Conservation (phyloP, 2,329 filamentous ascomycete genomes). For the Dendrostoma leiphaemia region DNA sequence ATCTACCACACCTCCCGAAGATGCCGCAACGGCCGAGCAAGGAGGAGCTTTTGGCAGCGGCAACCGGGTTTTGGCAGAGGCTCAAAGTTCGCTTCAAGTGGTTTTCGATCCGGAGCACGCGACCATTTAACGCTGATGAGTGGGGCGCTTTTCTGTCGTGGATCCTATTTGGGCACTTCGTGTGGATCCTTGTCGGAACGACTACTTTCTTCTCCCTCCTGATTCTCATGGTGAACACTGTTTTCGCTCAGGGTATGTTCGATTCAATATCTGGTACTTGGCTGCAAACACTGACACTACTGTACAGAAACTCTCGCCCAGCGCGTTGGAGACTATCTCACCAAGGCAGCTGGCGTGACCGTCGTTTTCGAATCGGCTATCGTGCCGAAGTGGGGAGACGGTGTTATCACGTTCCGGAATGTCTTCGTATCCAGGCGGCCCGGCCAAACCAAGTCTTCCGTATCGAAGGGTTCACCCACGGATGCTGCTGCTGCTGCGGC, state of each 20-base stretch:
- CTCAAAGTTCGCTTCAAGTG: slow-evolving; percentile 94
- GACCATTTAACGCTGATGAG: slow-evolving; percentile 94
- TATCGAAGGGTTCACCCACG: slow-evolving; percentile 87
- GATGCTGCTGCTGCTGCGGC: slow-evolving; percentile 84
- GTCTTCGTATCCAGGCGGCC: slow-evolving; percentile 93
- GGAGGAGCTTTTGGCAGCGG: slow-evolving; percentile 87
- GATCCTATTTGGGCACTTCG: slow-evolving; percentile 88
- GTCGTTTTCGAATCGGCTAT: slow-evolving; percentile 98
- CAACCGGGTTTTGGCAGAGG: slow-evolving; percentile 89
- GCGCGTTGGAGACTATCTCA: slow-evolving; percentile 94
- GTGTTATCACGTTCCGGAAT: slow-evolving; percentile 94
- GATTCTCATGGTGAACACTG: slow-evolving; percentile 90
- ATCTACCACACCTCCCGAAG: slow-evolving; percentile 58
- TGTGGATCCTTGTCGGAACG: slow-evolving; percentile 95
- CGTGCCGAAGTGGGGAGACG: slow-evolving; percentile 91
- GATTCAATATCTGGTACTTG: not conserved
- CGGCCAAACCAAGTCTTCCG: slow-evolving; percentile 75
- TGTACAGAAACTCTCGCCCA: slow-evolving; percentile 78
- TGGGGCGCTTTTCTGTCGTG: slow-evolving; percentile 95
- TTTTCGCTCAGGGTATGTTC: slow-evolving; percentile 80
- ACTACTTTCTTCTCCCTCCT: slow-evolving; percentile 94
- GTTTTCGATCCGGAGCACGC: slow-evolving; percentile 90
- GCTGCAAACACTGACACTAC: slow-evolving; percentile 7
- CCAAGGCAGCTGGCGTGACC: slow-evolving; percentile 86
- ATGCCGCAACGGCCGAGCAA: slow-evolving; percentile 88